Evolutionary conservation across 2,329 filamentous ascomycete genomes (phyloP), one percentile per base, ranked within the genome.

Genomic region (Setomelanomma holmii): DNA sequence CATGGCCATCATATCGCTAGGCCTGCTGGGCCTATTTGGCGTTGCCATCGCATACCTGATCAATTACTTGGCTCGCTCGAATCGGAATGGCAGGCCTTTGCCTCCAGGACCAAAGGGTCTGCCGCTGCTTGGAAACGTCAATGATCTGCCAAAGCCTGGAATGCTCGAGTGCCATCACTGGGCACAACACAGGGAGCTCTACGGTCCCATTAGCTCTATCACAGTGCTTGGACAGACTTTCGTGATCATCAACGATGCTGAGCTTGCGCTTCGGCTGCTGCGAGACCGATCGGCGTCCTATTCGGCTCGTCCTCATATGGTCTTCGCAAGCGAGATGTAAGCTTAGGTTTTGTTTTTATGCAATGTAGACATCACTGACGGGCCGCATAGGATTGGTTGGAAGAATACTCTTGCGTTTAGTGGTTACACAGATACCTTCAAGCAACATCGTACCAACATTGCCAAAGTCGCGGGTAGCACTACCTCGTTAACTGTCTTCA

Each of bases 71-170:
- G 44, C 47, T 12, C 52, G 40, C 6, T 39, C 40, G 4, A 55
- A 56, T 4, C 55, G 43, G 11, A 30, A 58, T 49, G 56, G 35
- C 5, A 51, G 49, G n/a, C 64, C 70, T 1, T 63, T 82, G 0
- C 82, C 81, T 1, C 82, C 82, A 1, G 83, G 83, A 0, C 83
- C 82, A 0, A 80, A 72, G 33, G 75, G 74, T 0, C 61, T 79
- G 5, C 80, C 80, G 0, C 12, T 84, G 0, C 23, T 84, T 4
- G 82, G 82, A 4, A 84, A 84, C 57, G 55, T 84, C 14, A 54
- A 59, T 1, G 80, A 84, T 54, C 65, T 84, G 10, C 82, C 82
- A 0, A 64, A 72, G 0, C 49, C 67, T 7, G 73, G 70, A 0
- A 56, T 56, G 34, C 72, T 69, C 7, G 78, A 80, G 45, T 77